Evolutionary conservation across 345 rosid species (phyloP).

Genomic region (Cardamine chenopodiifolia): DNA sequence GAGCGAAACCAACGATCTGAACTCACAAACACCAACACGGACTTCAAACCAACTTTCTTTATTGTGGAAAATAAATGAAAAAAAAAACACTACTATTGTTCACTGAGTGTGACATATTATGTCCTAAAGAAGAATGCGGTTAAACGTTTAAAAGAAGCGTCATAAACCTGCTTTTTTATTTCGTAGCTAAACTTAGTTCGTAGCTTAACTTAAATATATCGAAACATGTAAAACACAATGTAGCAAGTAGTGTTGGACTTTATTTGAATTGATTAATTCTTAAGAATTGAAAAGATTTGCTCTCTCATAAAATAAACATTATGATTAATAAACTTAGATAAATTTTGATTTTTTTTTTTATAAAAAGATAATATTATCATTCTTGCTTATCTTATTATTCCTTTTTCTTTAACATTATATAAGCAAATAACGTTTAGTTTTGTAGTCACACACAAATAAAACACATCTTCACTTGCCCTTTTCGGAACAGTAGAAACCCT

Average conservation of each 20-base stretch:
- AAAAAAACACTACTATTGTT: no score
- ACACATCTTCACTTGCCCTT: neutral
- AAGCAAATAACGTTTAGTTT: neutral
- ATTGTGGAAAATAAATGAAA: no score
- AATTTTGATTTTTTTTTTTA: no score
- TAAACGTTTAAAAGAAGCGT: no score
- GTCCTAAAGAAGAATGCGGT: no score
- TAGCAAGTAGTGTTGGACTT: neutral
- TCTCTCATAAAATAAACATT: neutral
- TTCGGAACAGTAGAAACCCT: constrained; percentile 1
- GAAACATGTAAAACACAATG: neutral
- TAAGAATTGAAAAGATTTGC: neutral
- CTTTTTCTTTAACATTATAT: constrained; percentile 3
- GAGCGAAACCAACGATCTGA: no score
- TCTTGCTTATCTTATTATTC: constrained; percentile 27
- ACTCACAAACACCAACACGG: no score
- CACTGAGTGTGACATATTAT: no score
- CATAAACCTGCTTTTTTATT: no score
- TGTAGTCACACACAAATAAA: neutral
- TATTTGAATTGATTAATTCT: neutral
- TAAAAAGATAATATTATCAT: neutral
- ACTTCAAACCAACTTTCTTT: no score
- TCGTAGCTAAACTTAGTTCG: neutral
- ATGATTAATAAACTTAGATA: neutral
- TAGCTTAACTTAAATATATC: neutral